These are phyloP conservation scores for Candida tammaniensis DNA, from an alignment of 805 yeast species.

Conservation along the genomic window DNA sequence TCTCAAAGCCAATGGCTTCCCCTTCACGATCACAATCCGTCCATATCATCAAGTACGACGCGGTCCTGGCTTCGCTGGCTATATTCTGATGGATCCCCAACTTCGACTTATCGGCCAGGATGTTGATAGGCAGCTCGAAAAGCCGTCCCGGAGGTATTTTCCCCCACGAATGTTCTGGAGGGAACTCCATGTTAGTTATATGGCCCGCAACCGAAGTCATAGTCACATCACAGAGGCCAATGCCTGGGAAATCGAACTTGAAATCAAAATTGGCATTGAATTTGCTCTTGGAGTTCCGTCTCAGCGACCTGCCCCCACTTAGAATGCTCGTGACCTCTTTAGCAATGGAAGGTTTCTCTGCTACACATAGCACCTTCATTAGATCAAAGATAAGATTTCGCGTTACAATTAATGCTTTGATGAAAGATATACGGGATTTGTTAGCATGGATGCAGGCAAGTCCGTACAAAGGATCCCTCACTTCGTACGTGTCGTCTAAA, in stretches of 20 bases:
- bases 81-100: slow-evolving; percentile 47
- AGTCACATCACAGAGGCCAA: slow-evolving; percentile 71
- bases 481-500: slow-evolving; percentile 8
- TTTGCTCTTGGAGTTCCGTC: slow-evolving; percentile 51
- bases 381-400: neutral
- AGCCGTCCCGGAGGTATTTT: slow-evolving; percentile 59
- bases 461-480: neutral
- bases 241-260: slow-evolving; percentile 57
- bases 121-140: slow-evolving; percentile 67
- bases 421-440: too few relatives aligned
- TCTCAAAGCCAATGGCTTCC: slow-evolving; percentile 86
- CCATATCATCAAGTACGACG: slow-evolving; percentile 83
- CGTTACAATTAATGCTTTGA: too few relatives aligned
- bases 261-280: slow-evolving; percentile 81
- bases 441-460: slow-evolving; percentile 6
- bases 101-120: slow-evolving; percentile 22
- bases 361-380: slow-evolving; percentile 87
- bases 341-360: slow-evolving; percentile 95
- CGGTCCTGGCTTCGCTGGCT: slow-evolving; percentile 54
- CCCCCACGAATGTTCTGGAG: slow-evolving; percentile 63
- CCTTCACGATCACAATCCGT: slow-evolving; percentile 99
- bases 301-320: slow-evolving; percentile 62
- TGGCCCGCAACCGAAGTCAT: slow-evolving; percentile 96
- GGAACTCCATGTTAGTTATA: slow-evolving; percentile 63
- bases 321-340: slow-evolving; percentile 73